Evolutionary conservation across 106 monocot species (phyloP).

Genomic region (Alisma plantagoaquatica): DNA sequence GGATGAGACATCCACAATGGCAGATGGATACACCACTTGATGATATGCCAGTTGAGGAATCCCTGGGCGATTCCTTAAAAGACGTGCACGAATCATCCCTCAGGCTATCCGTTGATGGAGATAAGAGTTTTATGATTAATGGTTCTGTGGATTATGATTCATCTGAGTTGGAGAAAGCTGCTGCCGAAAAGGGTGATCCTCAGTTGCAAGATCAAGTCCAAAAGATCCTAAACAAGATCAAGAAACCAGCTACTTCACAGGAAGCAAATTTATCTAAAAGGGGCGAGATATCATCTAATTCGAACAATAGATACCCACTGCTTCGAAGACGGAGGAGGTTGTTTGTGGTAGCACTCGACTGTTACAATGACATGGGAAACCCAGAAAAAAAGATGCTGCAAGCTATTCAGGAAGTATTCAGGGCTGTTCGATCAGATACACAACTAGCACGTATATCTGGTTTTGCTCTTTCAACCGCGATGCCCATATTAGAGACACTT

Average conservation of each 20-base stretch:
- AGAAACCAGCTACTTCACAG: conserved; percentile 18
- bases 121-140: too few relatives aligned
- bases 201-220: conserved; percentile 73
- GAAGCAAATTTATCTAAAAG: conserved; percentile 6
- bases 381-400: conserved; percentile 69
- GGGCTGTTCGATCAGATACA: conserved; percentile 59
- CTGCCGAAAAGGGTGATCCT: conserved; percentile 14
- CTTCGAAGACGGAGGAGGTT: conserved; percentile 61
- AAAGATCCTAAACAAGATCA: conserved; percentile 59
- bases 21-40: conserved; percentile 66
- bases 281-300: conserved; percentile 6
- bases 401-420: conserved; percentile 66
- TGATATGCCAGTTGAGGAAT: conserved; percentile 34
- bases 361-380: conserved; percentile 45
- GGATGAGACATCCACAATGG: conserved; percentile 94
- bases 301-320: conserved; percentile 56
- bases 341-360: conserved; percentile 78
- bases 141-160: conserved; percentile 27
- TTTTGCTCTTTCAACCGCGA: conserved; percentile 80
- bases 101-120: conserved; percentile 65
- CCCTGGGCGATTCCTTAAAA: conserved; percentile 67
- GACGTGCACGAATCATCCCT: conserved; percentile 87
- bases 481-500: conserved; percentile 63
- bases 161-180: conserved; percentile 15
- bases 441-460: conserved; percentile 89